Conservation (phyloP, 2,329 filamentous ascomycete species). For the Xylaria sp. region DNA sequence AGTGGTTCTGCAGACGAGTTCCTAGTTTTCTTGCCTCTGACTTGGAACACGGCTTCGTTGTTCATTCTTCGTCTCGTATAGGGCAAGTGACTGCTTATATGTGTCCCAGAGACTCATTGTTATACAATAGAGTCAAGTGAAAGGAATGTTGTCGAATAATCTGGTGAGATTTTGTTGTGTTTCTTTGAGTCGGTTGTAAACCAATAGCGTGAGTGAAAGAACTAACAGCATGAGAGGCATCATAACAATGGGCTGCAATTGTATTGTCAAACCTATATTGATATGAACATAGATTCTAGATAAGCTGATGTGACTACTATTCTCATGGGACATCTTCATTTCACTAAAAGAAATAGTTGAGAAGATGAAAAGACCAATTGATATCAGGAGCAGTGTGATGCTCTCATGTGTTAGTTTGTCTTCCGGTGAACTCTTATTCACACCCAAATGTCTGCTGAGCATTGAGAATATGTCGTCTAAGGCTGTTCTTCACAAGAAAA, state of each 20-base stretch:
- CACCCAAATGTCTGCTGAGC: background rate
- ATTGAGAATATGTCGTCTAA: background rate
- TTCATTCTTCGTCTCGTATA: background rate
- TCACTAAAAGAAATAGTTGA: background rate
- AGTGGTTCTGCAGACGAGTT: background rate
- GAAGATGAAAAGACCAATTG: background rate
- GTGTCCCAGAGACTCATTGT: background rate
- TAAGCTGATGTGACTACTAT: background rate
- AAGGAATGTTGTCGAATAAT: constrained; percentile 4
- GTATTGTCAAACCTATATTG: background rate
- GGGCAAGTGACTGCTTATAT: background rate
- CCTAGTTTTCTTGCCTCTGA: background rate
- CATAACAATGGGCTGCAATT: background rate
- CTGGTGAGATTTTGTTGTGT: background rate
- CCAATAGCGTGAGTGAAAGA: background rate
- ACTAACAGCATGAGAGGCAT: background rate
- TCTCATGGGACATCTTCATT: background rate
- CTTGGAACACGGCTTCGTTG: background rate
- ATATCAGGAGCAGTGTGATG: background rate
- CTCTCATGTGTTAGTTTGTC: background rate
- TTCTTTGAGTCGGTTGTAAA: background rate
- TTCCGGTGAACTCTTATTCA: background rate
- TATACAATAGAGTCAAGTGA: background rate
- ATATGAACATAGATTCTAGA: background rate
- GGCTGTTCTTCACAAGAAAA: background rate